These are phyloP conservation scores for Coleophoma crateriformis DNA, from an alignment of 2,329 filamentous ascomycete species.

Conservation along the genomic window DNA sequence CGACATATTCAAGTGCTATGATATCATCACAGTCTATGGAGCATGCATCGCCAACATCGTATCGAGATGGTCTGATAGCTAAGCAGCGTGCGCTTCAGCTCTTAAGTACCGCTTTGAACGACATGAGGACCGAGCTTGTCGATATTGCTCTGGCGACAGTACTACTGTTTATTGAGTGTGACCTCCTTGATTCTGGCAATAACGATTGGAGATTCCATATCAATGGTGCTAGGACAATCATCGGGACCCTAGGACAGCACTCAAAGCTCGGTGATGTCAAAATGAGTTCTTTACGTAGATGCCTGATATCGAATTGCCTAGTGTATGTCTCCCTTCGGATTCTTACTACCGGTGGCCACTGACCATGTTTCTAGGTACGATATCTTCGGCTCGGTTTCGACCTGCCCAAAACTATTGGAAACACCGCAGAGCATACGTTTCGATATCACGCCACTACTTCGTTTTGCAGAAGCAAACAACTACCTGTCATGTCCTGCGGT, in stretches of 20 bases:
- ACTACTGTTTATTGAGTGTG: background rate
- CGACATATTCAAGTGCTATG: no score
- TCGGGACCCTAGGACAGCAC: background rate
- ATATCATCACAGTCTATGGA: no score
- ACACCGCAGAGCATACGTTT: no score
- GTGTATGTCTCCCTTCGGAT: background rate
- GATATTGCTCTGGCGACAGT: conserved; percentile 25
- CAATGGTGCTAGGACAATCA: background rate
- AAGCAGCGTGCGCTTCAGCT: background rate
- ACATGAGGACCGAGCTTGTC: conserved; percentile 35
- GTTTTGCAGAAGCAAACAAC: background rate
- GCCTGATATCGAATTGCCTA: background rate
- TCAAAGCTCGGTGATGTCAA: no score
- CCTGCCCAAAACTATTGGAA: no score
- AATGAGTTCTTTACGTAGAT: conserved; percentile 16
- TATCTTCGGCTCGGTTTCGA: no score
- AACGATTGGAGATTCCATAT: background rate
- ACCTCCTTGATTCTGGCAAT: background rate
- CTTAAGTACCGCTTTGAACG: conserved; percentile 33
- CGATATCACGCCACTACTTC: no score
- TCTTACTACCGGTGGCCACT: no score
- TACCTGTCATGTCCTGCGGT: background rate
- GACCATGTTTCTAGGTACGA: no score
- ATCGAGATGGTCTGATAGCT: conserved; percentile 36
- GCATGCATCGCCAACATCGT: conserved; percentile 10